Evolutionary conservation across 352 stramenopile species (phyloP).

Genomic region (Globisporangium megalacanthum): DNA sequence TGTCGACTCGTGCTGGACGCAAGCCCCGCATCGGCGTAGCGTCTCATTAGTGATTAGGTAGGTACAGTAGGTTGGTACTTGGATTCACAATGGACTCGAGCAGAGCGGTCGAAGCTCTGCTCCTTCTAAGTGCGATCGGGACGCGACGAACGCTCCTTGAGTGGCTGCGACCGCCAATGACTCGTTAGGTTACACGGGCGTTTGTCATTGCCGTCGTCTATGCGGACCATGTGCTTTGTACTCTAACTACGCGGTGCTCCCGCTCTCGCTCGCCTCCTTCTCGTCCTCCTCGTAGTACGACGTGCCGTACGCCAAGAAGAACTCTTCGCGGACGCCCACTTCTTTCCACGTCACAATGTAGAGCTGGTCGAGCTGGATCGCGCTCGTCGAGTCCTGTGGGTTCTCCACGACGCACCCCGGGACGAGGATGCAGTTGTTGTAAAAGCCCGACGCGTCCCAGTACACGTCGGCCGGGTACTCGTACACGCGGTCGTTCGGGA

Average conservation of each 20-base stretch:
- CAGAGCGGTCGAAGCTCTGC: neutral
- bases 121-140: no score
- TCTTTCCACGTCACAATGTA: conserved; percentile 90
- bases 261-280: conserved; percentile 40
- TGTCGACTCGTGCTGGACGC: conserved; percentile 31
- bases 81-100: neutral
- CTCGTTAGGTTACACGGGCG: neutral
- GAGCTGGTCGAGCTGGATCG: conserved; percentile 79
- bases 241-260: conserved; percentile 15
- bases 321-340: conserved; percentile 76
- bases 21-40: neutral
- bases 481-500: conserved; percentile 86
- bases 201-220: conserved; percentile 1
- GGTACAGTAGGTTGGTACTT: neutral
- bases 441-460: conserved; percentile 84
- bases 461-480: conserved; percentile 82
- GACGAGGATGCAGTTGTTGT: conserved; percentile 90
- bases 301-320: conserved; percentile 86
- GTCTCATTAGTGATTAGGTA: neutral
- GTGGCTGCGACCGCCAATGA: no score
- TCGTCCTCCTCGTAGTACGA: conserved; percentile 87
- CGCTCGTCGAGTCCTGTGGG: conserved; percentile 65
- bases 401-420: conserved; percentile 79
- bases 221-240: conserved; percentile 8
- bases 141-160: no score